phyloP scores from a whole-genome alignment of 176 grass and related monocot species.

The Oryza rufipogon region DNA sequence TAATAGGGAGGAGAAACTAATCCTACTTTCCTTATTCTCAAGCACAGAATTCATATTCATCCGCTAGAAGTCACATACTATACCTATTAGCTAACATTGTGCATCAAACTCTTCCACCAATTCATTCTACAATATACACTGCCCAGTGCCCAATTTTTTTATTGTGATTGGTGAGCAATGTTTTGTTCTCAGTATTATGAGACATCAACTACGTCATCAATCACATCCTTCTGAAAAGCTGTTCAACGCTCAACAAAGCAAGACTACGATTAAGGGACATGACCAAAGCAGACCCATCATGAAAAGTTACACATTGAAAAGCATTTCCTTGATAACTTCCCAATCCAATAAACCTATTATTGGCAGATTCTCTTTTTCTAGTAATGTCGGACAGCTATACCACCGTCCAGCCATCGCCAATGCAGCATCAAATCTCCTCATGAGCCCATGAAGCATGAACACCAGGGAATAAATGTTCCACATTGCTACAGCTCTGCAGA shows the following conservation, averaged over 20 bases:
- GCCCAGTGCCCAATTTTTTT: neutral
- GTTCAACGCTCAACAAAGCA: neutral
- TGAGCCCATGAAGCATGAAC: neutral
- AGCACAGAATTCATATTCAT: neutral
- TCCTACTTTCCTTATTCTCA: neutral
- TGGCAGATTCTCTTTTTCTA: neutral
- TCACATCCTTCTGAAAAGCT: neutral
- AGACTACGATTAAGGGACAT: neutral
- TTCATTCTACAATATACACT: slow-evolving; percentile 8
- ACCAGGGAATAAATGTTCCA: neutral
- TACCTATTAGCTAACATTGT: neutral
- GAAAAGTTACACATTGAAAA: slow-evolving; percentile 1
- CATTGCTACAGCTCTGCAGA: slow-evolving; percentile 5
- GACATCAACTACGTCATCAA: neutral
- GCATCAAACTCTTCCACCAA: neutral
- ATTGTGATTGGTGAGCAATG: neutral
- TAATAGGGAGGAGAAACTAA: neutral
- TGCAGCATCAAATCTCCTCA: slow-evolving; percentile 9
- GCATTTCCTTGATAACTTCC: slow-evolving; percentile 30
- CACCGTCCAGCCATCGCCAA: slow-evolving; percentile 13
- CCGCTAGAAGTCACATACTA: neutral
- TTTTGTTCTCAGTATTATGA: neutral
- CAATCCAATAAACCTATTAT: neutral
- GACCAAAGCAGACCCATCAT: neutral
- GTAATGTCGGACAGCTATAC: neutral